phyloP scores from a whole-genome alignment of 2,329 filamentous ascomycete genomes.

The Colletotrichum australisinense region DNA sequence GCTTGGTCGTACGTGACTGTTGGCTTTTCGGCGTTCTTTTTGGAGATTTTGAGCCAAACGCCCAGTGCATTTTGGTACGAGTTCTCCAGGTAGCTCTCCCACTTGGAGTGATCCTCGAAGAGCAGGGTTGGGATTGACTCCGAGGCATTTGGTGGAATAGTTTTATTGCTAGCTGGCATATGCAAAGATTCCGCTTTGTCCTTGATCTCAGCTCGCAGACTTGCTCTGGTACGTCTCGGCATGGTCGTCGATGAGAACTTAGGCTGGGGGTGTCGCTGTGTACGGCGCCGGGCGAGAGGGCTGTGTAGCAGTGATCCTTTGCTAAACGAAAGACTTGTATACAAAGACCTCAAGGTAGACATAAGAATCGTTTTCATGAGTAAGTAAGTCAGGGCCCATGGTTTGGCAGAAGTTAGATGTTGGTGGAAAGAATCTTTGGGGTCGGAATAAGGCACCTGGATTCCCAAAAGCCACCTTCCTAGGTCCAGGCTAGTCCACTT shows the following conservation, averaged over 20 bases:
- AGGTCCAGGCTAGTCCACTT: neutral
- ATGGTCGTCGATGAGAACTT: neutral
- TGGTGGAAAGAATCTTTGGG: neutral
- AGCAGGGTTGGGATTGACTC: slow-evolving; percentile 37
- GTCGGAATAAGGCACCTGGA: neutral
- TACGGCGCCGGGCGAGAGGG: neutral
- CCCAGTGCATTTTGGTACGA: slow-evolving; percentile 48
- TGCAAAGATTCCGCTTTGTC: neutral
- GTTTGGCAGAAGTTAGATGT: neutral
- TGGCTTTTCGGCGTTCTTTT: slow-evolving; percentile 55
- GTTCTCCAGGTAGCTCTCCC: slow-evolving; percentile 52
- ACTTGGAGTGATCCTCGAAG: slow-evolving; percentile 44
- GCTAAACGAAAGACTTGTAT: too few relatives aligned
- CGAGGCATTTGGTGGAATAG: neutral
- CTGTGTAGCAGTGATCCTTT: neutral
- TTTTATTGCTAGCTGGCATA: neutral
- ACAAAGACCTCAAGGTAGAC: too few relatives aligned
- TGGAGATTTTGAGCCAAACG: slow-evolving; percentile 61
- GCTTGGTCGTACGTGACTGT: slow-evolving; percentile 63
- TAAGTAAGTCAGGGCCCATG: neutral
- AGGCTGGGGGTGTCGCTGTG: neutral
- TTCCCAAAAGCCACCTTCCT: neutral
- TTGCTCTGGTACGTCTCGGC: neutral
- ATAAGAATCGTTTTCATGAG: neutral
- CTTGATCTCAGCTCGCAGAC: neutral